Percentiles rank a stretch among this genome's conserved stretches.
phyloP scores from a whole-genome alignment of 1,284 basidiomycete species.

The Austroboletus niveus region DNA sequence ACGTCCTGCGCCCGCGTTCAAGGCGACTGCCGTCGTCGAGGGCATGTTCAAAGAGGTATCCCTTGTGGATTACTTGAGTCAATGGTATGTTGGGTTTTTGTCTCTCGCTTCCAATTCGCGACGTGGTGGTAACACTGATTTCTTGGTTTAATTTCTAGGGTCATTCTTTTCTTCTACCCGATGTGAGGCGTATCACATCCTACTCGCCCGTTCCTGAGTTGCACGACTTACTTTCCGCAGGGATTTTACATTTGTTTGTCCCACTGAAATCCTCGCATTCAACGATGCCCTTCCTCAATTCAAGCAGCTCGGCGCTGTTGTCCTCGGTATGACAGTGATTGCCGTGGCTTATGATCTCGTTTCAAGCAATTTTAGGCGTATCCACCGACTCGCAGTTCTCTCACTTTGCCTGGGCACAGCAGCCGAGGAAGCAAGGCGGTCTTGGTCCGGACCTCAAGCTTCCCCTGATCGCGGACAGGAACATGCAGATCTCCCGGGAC shows the following conservation, averaged over 20 bases:
- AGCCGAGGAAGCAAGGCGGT: slow-evolving; percentile 79
- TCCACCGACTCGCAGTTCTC: slow-evolving; percentile 90
- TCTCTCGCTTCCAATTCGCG: not conserved
- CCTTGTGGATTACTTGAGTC: slow-evolving; percentile 70
- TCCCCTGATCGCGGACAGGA: slow-evolving; percentile 73
- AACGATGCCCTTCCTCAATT: slow-evolving; percentile 80
- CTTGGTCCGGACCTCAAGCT: slow-evolving; percentile 85
- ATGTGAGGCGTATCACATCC: slow-evolving; percentile 47
- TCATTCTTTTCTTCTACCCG: slow-evolving; percentile 80
- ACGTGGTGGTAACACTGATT: not conserved
- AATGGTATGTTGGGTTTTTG: slow-evolving; percentile 59
- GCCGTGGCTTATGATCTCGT: no score
- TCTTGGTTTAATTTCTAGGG: slow-evolving; percentile 43
- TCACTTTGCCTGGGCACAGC: slow-evolving; percentile 84
- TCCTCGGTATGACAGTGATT: slow-evolving; percentile 53
- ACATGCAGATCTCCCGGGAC: slow-evolving; percentile 66
- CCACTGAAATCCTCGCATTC: slow-evolving; percentile 91
- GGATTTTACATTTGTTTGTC: slow-evolving; percentile 87
- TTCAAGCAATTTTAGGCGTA: slow-evolving; percentile 41
- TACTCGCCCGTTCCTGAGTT: no score
- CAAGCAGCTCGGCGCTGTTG: slow-evolving; percentile 67
- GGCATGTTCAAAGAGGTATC: slow-evolving; percentile 76
- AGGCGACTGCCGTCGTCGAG: slow-evolving; percentile 71
- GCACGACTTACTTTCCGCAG: slow-evolving; percentile 30
- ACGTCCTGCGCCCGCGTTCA: slow-evolving; percentile 77